These are phyloP conservation scores for Pyrenula massariospora DNA, from an alignment of 495 filamentous ascomycete genomes.

Conservation along the genomic window DNA sequence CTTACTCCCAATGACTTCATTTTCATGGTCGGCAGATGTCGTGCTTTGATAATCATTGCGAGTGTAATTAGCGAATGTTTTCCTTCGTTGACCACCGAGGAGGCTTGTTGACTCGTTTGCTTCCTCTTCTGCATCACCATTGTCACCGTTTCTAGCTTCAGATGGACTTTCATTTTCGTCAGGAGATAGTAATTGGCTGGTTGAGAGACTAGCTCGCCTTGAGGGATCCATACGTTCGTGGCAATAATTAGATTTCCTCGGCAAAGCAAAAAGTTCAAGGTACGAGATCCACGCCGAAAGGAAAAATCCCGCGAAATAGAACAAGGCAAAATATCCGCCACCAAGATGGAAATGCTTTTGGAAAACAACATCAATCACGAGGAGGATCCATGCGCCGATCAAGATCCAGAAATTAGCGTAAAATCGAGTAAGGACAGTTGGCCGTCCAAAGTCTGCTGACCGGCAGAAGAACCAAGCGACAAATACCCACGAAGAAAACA, in stretches of 20 bases:
- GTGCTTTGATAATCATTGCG: slow-evolving; percentile 20
- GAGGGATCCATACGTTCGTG: slow-evolving; percentile 26
- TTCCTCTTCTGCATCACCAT: slow-evolving; percentile 33
- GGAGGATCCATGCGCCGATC: slow-evolving; percentile 53
- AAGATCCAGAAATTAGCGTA: slow-evolving; percentile 83
- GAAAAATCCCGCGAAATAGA: slow-evolving; percentile 67
- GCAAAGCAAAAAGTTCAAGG: slow-evolving; percentile 69
- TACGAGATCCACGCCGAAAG: slow-evolving; percentile 61
- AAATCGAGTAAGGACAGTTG: slow-evolving; percentile 71
- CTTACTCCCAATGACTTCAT: slow-evolving; percentile 2
- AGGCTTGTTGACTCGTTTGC: slow-evolving; percentile 74
- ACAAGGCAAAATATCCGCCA: slow-evolving; percentile 71
- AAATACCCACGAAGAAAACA: slow-evolving; percentile 69
- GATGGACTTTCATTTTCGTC: slow-evolving; percentile 17
- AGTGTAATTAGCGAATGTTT: slow-evolving; percentile 65
- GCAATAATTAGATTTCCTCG: slow-evolving; percentile 55
- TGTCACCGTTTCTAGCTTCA: slow-evolving; percentile 15
- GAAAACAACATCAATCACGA: slow-evolving; percentile 62
- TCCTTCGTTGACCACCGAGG: slow-evolving; percentile 44
- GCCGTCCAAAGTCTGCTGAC: slow-evolving; percentile 70
- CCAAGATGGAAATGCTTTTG: slow-evolving; percentile 61
- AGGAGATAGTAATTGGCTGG: slow-evolving; percentile 23
- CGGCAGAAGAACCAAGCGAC: slow-evolving; percentile 75
- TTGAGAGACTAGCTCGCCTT: slow-evolving; percentile 28
- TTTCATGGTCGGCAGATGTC: slow-evolving; percentile 14